phyloP scores from a whole-genome alignment of 2,329 filamentous ascomycete genomes.

The Ophiocordyceps sinensis region DNA sequence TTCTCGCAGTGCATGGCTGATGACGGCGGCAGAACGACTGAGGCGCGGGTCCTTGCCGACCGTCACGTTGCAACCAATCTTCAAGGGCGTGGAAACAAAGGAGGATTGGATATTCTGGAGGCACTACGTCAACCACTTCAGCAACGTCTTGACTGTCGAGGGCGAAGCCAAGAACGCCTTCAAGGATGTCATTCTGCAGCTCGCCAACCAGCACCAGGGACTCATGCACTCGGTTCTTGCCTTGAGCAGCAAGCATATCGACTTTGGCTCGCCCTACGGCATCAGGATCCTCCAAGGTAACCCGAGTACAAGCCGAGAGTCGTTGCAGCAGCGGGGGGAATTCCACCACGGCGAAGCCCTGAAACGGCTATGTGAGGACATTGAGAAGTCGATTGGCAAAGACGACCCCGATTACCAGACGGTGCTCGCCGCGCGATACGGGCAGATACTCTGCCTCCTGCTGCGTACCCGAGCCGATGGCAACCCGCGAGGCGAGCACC shows the following conservation, averaged over 20 bases:
- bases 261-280: slow-evolving; percentile 43
- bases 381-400: slow-evolving; percentile 25
- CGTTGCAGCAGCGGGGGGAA: slow-evolving; percentile 34
- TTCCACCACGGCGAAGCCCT: slow-evolving; percentile 42
- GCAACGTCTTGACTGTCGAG: slow-evolving; percentile 68
- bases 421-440: slow-evolving; percentile 40
- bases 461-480: slow-evolving; percentile 44
- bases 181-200: slow-evolving; percentile 67
- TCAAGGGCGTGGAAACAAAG: slow-evolving; percentile 66
- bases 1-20: slow-evolving; percentile 3
- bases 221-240: slow-evolving; percentile 86
- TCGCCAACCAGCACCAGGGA: slow-evolving; percentile 65
- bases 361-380: slow-evolving; percentile 33
- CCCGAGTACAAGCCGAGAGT: slow-evolving; percentile 28
- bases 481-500: slow-evolving; percentile 50
- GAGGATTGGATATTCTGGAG: slow-evolving; percentile 71
- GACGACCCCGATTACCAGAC: slow-evolving; percentile 29
- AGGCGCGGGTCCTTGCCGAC: slow-evolving; percentile 33
- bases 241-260: slow-evolving; percentile 64
- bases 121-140: slow-evolving; percentile 69
- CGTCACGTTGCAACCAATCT: slow-evolving; percentile 50
- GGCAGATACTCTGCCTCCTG: slow-evolving; percentile 48
- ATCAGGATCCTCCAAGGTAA: slow-evolving; percentile 35
- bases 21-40: slow-evolving; percentile 27
- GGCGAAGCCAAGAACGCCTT: slow-evolving; percentile 73